A percentile compares a stretch with the other conserved stretches of the same genome.
Conservation (phyloP, 352 stramenopile species). For the Phytophthora chlamydospora region DNA sequence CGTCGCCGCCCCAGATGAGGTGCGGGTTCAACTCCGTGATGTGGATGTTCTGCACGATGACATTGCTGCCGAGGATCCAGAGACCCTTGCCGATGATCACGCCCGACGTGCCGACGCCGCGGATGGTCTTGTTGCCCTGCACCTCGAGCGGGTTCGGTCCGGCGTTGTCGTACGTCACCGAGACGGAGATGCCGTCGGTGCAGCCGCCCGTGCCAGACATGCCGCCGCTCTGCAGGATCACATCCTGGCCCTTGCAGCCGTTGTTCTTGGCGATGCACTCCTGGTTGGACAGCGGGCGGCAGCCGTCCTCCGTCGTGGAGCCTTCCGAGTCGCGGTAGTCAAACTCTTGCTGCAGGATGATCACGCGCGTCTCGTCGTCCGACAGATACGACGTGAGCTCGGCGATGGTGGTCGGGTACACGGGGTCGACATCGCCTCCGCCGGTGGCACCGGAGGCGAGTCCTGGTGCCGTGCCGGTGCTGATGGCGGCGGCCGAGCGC, state of each 20-base stretch:
- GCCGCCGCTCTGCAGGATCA: conserved; percentile 26
- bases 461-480: conserved; percentile 16
- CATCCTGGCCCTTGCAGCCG: conserved; percentile 35
- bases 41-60: conserved; percentile 43
- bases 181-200: conserved; percentile 25
- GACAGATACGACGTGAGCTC: conserved; percentile 21
- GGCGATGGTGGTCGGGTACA: conserved; percentile 21
- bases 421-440: conserved; percentile 10
- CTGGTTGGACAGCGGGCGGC: conserved; percentile 20
- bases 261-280: conserved; percentile 38
- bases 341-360: conserved; percentile 36
- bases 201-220: conserved; percentile 26
- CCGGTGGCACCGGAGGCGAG: conserved; percentile 9
- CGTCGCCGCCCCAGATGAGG: conserved; percentile 31
- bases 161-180: conserved; percentile 34
- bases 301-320: conserved; percentile 25
- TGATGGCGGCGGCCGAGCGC: conserved; percentile 14
- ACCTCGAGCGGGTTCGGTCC: conserved; percentile 27
- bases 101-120: conserved; percentile 20
- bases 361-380: conserved; percentile 33
- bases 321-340: conserved; percentile 28
- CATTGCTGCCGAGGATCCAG: conserved; percentile 32
- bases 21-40: conserved; percentile 33
- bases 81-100: conserved; percentile 25
- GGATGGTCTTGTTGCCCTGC: conserved; percentile 27